phyloP scores from a whole-genome alignment of 78 protist genomes.

The Protostelium mycophagum region DNA sequence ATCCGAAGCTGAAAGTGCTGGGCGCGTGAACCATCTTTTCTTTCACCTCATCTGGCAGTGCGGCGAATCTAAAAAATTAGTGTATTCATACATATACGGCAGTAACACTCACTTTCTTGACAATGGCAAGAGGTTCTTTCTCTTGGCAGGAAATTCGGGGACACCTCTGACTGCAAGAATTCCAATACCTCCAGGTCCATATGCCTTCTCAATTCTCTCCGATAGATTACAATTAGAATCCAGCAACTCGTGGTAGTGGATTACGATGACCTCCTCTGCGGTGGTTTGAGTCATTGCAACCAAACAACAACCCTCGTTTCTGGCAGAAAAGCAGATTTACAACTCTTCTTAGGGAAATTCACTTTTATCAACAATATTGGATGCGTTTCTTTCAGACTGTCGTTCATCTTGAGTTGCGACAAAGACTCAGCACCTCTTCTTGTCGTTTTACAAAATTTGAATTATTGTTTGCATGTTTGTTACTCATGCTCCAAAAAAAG shows the following conservation, averaged over 20 bases:
- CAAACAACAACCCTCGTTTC: too few relatives aligned
- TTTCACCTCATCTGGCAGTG: conserved; percentile 47
- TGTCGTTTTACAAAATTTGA: too few relatives aligned
- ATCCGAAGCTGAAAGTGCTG: conserved; percentile 45
- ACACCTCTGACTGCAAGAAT: conserved; percentile 43
- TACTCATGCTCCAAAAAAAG: neutral
- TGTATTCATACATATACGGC: neutral
- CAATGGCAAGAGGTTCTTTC: conserved; percentile 23
- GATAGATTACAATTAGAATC: conserved; percentile 12
- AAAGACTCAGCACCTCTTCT: too few relatives aligned
- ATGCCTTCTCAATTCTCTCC: conserved; percentile 31
- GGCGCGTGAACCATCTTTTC: conserved; percentile 40
- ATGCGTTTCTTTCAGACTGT: too few relatives aligned
- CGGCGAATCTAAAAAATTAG: conserved; percentile 12
- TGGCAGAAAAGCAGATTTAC: too few relatives aligned
- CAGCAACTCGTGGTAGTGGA: neutral
- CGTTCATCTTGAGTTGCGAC: too few relatives aligned
- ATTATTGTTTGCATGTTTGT: too few relatives aligned
- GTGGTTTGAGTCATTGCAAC: neutral
- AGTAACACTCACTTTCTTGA: conserved; percentile 13
- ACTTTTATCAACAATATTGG: too few relatives aligned
- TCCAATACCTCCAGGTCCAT: conserved; percentile 39
- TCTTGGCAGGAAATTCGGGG: conserved; percentile 26
- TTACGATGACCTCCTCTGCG: neutral
- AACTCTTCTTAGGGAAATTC: too few relatives aligned